Evolutionary conservation across 352 stramenopile species (phyloP), one percentile per base, ranked within the genome.

Genomic region (Phytophthora multivora): DNA sequence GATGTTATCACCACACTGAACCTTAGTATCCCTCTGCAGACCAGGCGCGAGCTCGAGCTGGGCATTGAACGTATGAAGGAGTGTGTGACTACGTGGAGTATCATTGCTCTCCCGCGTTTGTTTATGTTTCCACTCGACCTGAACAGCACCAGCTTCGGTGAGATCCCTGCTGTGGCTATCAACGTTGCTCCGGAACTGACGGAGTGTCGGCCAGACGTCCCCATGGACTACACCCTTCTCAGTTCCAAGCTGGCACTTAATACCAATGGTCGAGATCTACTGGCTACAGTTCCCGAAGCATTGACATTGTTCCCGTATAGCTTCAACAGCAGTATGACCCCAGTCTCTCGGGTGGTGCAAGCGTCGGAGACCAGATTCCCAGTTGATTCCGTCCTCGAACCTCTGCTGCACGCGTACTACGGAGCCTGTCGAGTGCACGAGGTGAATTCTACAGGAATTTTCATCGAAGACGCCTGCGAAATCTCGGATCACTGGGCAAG

Each of bases 241-340:
- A 28, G 33, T 13, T 62, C 57, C 1, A 66, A 49, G 45, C 45
- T 71, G 38, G 52, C 43, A 30, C 15, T 59, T 10, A 8, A 39
- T 19, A 68, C 60, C 3, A 18, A 69, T 31, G 64, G 45, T 23
- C 35, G 46, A 28, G 52, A 72, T 47, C 56, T 66, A 46, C 49
- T 73, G 19, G 56, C 66, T 47, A 51, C 60, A 3, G 59, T 71
- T 4, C 64, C 64, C 4, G 64, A 69, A 30, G 49, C 38, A 9
- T 21, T 73, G 18, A 69, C 33, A 10, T 12, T 73, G 13, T 73
- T 73, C 25, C 64, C 64, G 11, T 73, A 69, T 36, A 62, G 41
- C 42, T 69, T 69, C n/a, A 66, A 51, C 4, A 62, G 42, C 19
- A 73, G 28, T n/a, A 51, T 73, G 35, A 4, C 23, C 3, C 33